phyloP scores from a whole-genome alignment of 306 rosid species.

The Quercus alba region DNA sequence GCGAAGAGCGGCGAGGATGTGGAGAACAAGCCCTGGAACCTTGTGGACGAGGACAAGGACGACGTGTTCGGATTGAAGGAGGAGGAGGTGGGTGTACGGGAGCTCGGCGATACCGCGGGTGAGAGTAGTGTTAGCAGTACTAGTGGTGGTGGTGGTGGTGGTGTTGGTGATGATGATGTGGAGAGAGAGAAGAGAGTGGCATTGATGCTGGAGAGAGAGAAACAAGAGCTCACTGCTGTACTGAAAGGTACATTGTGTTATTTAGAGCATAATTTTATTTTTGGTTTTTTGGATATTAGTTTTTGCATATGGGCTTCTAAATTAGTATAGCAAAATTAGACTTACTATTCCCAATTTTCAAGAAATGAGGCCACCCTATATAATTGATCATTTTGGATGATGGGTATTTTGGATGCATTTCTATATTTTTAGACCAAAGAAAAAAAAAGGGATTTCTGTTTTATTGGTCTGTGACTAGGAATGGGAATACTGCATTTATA shows the following conservation, averaged over 20 bases:
- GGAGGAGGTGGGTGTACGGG: slow-evolving; percentile 30
- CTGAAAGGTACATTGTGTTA: slow-evolving; percentile 46
- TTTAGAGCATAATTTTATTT: not conserved
- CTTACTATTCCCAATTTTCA: no score
- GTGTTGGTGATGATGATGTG: not conserved
- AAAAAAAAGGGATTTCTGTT: no score
- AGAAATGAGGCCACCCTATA: no score
- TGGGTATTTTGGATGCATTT: no score
- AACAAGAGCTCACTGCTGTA: slow-evolving; percentile 55
- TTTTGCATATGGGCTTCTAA: no score
- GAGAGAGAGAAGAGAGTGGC: slow-evolving; percentile 21
- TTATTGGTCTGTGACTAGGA: no score
- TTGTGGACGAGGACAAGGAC: slow-evolving; percentile 44
- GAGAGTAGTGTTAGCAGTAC: not conserved
- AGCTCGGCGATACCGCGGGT: slow-evolving; percentile 13
- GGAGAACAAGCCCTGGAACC: slow-evolving; percentile 51
- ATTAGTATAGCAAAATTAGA: no score
- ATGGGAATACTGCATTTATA: no score
- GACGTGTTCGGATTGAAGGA: slow-evolving; percentile 39
- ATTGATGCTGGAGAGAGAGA: slow-evolving; percentile 52
- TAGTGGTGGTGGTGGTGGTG: not conserved
- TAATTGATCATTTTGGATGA: no score
- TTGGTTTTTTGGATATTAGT: no score
- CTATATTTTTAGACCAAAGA: no score
- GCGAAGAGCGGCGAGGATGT: slow-evolving; percentile 13